A percentile compares a stretch with the other conserved stretches of the same genome.
Evolutionary conservation across 192 early-diverging fungal genomes (phyloP).

Genomic region (Dissophora globulifera): DNA sequence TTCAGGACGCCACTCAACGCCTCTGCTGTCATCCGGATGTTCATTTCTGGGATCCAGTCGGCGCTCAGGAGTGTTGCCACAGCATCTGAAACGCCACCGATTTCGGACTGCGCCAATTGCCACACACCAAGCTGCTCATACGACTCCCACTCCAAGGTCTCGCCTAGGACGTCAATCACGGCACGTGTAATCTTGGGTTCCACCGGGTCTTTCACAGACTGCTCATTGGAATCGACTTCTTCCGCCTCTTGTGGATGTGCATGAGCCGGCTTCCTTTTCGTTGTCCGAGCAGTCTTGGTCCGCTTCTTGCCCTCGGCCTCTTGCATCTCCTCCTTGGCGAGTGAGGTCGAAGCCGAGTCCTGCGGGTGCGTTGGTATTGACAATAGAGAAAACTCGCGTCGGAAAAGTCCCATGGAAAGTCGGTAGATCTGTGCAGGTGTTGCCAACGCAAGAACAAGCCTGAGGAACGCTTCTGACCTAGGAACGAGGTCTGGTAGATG

Average conservation of each 20-base stretch:
- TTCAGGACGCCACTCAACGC: conserved; percentile 58
- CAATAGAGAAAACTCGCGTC: conserved; percentile 20
- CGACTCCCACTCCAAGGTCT: conserved; percentile 57
- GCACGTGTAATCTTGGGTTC: conserved; percentile 10
- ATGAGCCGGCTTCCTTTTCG: conserved; percentile 1
- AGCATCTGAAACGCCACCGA: conserved; percentile 32
- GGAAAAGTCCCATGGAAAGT: conserved; percentile 28
- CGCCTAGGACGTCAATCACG: conserved; percentile 14
- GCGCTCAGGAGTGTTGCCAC: conserved; percentile 16
- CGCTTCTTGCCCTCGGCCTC: neutral
- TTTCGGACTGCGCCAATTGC: conserved; percentile 61
- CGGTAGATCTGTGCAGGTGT: conserved; percentile 63
- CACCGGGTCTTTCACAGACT: conserved; percentile 1
- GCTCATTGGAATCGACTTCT: neutral
- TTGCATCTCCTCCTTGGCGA: too few relatives aligned
- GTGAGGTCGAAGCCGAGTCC: neutral
- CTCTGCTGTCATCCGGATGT: conserved; percentile 44
- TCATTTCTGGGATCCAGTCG: conserved; percentile 20
- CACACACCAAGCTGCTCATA: conserved; percentile 70
- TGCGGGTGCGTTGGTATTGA: neutral
- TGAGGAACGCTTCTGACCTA: conserved; percentile 45
- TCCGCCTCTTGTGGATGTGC: neutral
- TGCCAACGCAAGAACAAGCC: conserved; percentile 53
- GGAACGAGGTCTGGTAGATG: conserved; percentile 53
- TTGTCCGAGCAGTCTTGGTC: neutral